Evolutionary conservation across 2,329 filamentous ascomycete species (phyloP), one percentile per base, ranked within the genome.

Genomic region (Rachicladosporium sp.): DNA sequence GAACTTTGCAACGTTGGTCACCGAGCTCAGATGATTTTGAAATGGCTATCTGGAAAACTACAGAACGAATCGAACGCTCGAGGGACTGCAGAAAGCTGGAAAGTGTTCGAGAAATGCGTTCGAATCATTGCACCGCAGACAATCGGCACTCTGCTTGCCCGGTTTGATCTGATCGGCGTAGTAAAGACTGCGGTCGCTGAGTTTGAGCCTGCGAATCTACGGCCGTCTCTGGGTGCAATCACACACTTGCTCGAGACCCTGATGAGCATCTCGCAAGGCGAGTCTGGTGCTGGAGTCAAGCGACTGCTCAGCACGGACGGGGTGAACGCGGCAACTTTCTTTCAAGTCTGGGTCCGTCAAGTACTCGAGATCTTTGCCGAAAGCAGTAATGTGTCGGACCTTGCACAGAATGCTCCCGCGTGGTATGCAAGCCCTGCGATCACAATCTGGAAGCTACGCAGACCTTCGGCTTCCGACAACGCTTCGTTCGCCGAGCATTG

Each of bases 71-170:
- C 52, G 29, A 60, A 49, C 35, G 67, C 67, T 38, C 64, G 67
- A 37, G 55, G 60, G 29, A 62, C 66, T 32, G 46, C 57, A n/a
- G 51, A 52, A 34, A 62, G 66, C 23, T 78, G 73, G 82, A 67
- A 64, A 23, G 69, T 86, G 29, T 57, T 87, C 15, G 66, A 67
- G 33, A 70, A 70, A 43, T 66, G 81, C 35, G 69, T 84, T 39
- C 64, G 69, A 36, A 64, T 76, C n/a, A 74, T 89, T 11, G 79
- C 83, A 0, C 64, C 77, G 0, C 78, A 81, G 34, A 78, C 76
- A 8, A 67, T 84, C 15, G 82, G 83, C 6, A 77, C 78, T 42
- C 76, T 82, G 3, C 68, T 93, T 5, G 77, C 39, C 3, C 39
- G 39, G 4, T 41, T 41, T 31, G 29, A 37, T 10, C 30, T 41